Evolutionary conservation across 176 grass and related monocot genomes (phyloP), one percentile per base, ranked within the genome.

Genomic region (Luzula sylvatica): DNA sequence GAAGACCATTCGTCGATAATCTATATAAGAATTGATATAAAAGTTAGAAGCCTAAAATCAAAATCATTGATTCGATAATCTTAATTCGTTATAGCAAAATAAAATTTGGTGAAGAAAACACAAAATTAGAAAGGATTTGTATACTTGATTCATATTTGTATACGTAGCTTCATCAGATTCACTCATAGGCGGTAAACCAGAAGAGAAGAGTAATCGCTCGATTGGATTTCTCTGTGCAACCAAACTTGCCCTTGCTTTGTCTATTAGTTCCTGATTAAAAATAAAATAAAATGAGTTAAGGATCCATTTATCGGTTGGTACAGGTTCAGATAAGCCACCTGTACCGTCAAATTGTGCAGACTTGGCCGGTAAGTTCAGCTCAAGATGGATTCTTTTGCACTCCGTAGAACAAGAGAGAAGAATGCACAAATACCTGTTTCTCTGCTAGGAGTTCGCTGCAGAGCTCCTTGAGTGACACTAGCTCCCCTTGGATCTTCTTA

Each of bases 1-100:
- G 70, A 46, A 13, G 70, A 72, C 89, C 89, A 88, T 45, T 95
- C 89, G 12, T 82, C 69, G 44, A 88, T 78, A 42, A 78, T 67
- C 73, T 82, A 65, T 70, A 52, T 15, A 35, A 11, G 9, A 61
- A n/a, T n/a, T n/a, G n/a, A n/a, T n/a, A n/a, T n/a, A n/a, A n/a
- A n/a, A n/a, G n/a, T n/a, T n/a, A n/a, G n/a, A n/a, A n/a, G n/a
- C n/a, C n/a, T n/a, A n/a, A n/a, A n/a, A n/a, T n/a, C n/a, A n/a
- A n/a, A n/a, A n/a, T n/a, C n/a, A n/a, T n/a, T n/a, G 9, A 35
- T 35, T 35, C 9, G 30, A 35, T 35, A 35, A 35, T 35, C 30
- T 9, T 35, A 7, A 7, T 35, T 35, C 30, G 5, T 4, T 7
- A 35, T 4, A 35, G 30, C 38, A 20, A 41, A 20, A 4, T 18